Percentiles rank a stretch among this genome's conserved stretches.
These are phyloP conservation scores for Lepraria neglecta DNA, from an alignment of 495 filamentous ascomycete genomes.

Conservation along the genomic window DNA sequence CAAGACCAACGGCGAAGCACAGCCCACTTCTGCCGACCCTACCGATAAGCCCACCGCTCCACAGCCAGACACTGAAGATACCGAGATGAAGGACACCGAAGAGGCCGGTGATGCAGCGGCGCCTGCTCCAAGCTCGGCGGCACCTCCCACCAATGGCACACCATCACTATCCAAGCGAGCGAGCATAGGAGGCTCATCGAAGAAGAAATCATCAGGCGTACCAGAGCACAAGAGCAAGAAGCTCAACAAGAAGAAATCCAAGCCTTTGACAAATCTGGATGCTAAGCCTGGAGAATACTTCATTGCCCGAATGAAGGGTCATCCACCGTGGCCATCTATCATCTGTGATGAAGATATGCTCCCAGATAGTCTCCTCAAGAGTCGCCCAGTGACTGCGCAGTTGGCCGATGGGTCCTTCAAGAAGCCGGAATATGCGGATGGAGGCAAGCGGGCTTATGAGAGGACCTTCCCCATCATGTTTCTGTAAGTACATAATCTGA, in stretches of 20 bases:
- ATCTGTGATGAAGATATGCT: slow-evolving; percentile 90
- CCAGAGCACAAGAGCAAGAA: slow-evolving; percentile 70
- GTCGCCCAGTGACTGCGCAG: slow-evolving; percentile 73
- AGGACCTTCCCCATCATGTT: slow-evolving; percentile 92
- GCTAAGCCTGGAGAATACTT: slow-evolving; percentile 81
- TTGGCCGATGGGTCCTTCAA: slow-evolving; percentile 75
- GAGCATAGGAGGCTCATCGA: slow-evolving; percentile 34
- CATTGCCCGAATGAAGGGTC: slow-evolving; percentile 81
- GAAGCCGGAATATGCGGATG: slow-evolving; percentile 68
- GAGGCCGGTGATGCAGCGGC: slow-evolving; percentile 28
- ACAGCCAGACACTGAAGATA: slow-evolving; percentile 23
- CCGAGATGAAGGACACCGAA: slow-evolving; percentile 31
- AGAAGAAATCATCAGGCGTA: slow-evolving; percentile 63
- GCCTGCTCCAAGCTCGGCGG: slow-evolving; percentile 16
- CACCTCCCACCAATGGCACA: slow-evolving; percentile 39
- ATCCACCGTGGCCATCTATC: slow-evolving; percentile 84
- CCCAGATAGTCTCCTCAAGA: slow-evolving; percentile 59
- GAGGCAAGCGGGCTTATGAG: slow-evolving; percentile 72
- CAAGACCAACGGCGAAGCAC: slow-evolving; percentile 18
- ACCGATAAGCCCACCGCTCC: slow-evolving; percentile 5
- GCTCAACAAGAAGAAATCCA: slow-evolving; percentile 76
- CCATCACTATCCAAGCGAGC: slow-evolving; percentile 43
- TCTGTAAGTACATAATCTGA: slow-evolving; percentile 37
- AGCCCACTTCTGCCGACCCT: slow-evolving; percentile 1
- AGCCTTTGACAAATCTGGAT: slow-evolving; percentile 61